A percentile compares a stretch with the other conserved stretches of the same genome.
These are phyloP conservation scores for Chrysoporthe austroafricana DNA, from an alignment of 2,329 filamentous ascomycete species.

Conservation along the genomic window DNA sequence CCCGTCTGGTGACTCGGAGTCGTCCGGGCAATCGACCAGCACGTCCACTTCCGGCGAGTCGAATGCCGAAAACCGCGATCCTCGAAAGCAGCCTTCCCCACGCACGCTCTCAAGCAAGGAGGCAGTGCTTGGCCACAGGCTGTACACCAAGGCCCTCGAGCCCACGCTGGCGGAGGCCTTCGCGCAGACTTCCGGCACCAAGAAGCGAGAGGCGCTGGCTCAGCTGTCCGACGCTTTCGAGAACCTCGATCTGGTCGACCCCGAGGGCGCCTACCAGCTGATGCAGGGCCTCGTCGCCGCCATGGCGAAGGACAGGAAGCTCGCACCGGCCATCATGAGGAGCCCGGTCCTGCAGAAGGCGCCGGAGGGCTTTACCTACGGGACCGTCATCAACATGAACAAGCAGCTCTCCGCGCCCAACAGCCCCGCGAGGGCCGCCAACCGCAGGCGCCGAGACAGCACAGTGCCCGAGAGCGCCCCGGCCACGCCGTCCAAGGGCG, in stretches of 20 bases:
- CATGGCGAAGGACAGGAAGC: conserved; percentile 70
- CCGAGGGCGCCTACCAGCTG: conserved; percentile 86
- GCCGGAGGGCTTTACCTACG: conserved; percentile 52
- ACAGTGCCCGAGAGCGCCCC: conserved; percentile 34
- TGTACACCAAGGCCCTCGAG: conserved; percentile 82
- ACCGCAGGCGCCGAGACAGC: conserved; percentile 66
- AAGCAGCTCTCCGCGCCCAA: conserved; percentile 41
- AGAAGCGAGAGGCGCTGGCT: conserved; percentile 81
- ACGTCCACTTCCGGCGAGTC: conserved; percentile 44
- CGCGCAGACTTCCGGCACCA: conserved; percentile 69
- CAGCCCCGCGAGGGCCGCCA: conserved; percentile 47
- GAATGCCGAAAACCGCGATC: conserved; percentile 65
- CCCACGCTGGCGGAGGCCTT: conserved; percentile 83
- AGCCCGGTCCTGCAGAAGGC: conserved; percentile 35
- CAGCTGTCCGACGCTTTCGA: conserved; percentile 85
- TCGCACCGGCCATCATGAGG: conserved; percentile 55
- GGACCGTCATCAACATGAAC: conserved; percentile 63
- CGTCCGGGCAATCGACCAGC: conserved; percentile 42
- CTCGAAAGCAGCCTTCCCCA: conserved; percentile 41
- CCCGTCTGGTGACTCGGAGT: conserved; percentile 66
- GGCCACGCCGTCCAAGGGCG: conserved; percentile 33
- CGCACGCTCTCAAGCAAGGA: conserved; percentile 74
- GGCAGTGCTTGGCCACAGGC: conserved; percentile 76
- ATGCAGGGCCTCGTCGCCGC: conserved; percentile 77
- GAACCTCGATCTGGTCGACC: conserved; percentile 82